phyloP scores from a whole-genome alignment of 208 protist genomes.

The Leishmania guyanensis region DNA sequence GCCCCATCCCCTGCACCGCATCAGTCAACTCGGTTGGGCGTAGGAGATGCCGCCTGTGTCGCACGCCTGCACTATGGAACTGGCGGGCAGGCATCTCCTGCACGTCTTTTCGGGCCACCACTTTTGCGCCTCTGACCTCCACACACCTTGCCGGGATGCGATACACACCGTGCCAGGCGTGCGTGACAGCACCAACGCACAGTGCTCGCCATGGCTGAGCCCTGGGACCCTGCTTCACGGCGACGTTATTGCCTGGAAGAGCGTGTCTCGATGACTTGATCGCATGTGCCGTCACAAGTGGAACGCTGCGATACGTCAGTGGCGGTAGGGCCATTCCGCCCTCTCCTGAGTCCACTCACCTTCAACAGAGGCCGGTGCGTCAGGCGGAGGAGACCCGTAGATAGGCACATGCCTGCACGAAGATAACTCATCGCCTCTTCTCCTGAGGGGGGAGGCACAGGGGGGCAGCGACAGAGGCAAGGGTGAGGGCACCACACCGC shows the following conservation, averaged over 20 bases:
- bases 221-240: background rate
- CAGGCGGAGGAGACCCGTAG: background rate
- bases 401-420: background rate
- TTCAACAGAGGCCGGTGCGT: background rate
- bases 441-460: background rate
- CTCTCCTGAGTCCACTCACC: background rate
- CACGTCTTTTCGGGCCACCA: background rate
- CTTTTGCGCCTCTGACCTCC: background rate
- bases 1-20: background rate
- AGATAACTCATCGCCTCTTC: background rate
- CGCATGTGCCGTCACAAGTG: background rate
- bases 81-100: background rate
- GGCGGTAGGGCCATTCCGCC: background rate
- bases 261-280: background rate
- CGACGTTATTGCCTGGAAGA: background rate
- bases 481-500: background rate
- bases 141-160: background rate
- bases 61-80: background rate
- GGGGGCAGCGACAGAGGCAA: background rate
- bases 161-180: background rate
- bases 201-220: background rate
- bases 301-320: background rate
- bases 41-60: background rate
- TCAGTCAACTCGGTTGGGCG: background rate
- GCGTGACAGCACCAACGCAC: background rate